Conservation (phyloP, 2,329 filamentous ascomycete genomes). For the Mariannaea sp. region DNA sequence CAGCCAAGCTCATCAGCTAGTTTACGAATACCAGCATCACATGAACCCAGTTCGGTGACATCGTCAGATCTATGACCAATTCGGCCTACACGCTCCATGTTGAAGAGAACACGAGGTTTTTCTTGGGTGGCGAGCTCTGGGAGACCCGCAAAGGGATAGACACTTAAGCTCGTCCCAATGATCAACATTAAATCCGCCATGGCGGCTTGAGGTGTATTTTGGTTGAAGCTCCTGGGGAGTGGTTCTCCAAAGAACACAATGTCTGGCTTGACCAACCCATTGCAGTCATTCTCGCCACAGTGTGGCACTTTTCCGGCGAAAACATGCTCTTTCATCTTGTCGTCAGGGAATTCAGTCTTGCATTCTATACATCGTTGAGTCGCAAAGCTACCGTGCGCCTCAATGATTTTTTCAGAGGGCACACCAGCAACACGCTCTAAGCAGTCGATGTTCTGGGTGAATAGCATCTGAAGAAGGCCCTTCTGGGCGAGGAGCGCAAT, state of each 20-base stretch:
- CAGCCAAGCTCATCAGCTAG: constrained; percentile 84
- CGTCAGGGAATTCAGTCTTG: constrained; percentile 70
- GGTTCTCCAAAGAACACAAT: constrained; percentile 92
- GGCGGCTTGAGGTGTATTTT: constrained; percentile 51
- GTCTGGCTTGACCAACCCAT: constrained; percentile 86
- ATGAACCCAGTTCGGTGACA: constrained; percentile 80
- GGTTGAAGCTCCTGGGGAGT: constrained; percentile 50
- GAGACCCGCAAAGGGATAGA: constrained; percentile 87
- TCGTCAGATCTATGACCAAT: constrained; percentile 81
- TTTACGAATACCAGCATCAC: constrained; percentile 78
- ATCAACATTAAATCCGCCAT: constrained; percentile 80
- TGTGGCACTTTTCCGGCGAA: constrained; percentile 69
- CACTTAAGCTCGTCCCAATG: constrained; percentile 85
- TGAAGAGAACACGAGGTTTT: constrained; percentile 82
- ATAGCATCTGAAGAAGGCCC: constrained; percentile 78
- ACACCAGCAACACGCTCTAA: constrained; percentile 88
- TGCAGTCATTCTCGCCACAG: constrained; percentile 66
- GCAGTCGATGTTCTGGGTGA: constrained; percentile 98
- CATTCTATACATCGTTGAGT: constrained; percentile 92
- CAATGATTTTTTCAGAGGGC: constrained; percentile 78
- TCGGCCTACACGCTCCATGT: constrained; percentile 80
- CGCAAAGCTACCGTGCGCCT: constrained; percentile 95
- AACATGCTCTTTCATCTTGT: constrained; percentile 74
- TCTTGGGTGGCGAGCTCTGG: constrained; percentile 66
- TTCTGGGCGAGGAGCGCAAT: constrained; percentile 81